These are phyloP conservation scores for Geotrichum histeridarum DNA, from an alignment of 1,139 yeast genomes.

Conservation along the genomic window DNA sequence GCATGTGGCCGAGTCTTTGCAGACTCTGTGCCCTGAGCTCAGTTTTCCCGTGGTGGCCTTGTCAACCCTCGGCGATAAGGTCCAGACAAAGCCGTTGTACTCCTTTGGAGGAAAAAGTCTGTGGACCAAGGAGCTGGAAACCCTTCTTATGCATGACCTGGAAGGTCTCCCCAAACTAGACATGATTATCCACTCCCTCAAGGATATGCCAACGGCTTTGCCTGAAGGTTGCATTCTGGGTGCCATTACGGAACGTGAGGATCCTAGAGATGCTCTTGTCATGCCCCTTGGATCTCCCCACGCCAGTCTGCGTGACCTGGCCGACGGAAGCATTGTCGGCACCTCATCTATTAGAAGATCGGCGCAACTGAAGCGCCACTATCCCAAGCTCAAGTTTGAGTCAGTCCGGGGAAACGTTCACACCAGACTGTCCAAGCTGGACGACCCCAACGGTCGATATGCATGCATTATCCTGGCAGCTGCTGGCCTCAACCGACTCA, in stretches of 20 bases:
- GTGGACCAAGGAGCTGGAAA: conserved; percentile 95
- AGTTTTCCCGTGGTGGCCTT: conserved; percentile 72
- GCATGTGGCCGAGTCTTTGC: conserved; percentile 61
- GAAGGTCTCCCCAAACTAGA: conserved; percentile 71
- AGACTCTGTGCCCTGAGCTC: conserved; percentile 45
- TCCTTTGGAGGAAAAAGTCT: conserved; percentile 93
- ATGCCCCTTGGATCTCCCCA: conserved; percentile 66
- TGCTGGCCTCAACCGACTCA: conserved; percentile 79
- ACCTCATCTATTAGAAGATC: conserved; percentile 92
- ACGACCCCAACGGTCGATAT: conserved; percentile 60
- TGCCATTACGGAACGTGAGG: conserved; percentile 77
- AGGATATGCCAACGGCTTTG: conserved; percentile 89
- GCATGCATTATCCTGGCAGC: conserved; percentile 82
- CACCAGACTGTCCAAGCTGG: conserved; percentile 75
- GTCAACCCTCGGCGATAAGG: conserved; percentile 85
- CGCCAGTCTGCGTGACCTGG: conserved; percentile 63
- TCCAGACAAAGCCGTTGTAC: conserved; percentile 78
- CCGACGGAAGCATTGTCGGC: conserved; percentile 82
- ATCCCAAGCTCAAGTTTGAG: conserved; percentile 57
- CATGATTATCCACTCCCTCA: conserved; percentile 85
- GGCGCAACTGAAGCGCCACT: conserved; percentile 62
- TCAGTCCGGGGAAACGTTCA: conserved; percentile 85
- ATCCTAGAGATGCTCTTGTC: conserved; percentile 90
- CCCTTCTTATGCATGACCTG: conserved; percentile 56
- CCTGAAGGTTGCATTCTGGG: conserved; percentile 91